Conservation (phyloP, 176 grass and related monocot species). For the Oryza meridionalis region DNA sequence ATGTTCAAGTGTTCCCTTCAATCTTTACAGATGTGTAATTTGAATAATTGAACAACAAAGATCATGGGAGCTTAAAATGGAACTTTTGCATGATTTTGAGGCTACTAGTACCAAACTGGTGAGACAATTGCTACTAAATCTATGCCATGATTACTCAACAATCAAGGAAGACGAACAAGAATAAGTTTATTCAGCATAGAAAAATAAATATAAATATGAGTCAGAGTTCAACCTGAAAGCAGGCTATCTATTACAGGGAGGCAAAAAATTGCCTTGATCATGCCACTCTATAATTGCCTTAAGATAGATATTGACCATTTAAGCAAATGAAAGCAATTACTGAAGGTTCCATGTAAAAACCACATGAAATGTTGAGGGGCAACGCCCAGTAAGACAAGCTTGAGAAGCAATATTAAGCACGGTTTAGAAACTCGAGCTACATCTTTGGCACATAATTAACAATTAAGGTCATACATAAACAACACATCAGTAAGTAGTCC, state of each 20-base stretch:
- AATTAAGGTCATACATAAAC: background rate
- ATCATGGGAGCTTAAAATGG: background rate
- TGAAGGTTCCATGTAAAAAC: conserved; percentile 1
- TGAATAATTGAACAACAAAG: background rate
- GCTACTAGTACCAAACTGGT: background rate
- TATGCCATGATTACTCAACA: background rate
- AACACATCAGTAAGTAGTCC: background rate
- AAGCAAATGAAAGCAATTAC: conserved; percentile 1
- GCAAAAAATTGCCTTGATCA: conserved; percentile 9
- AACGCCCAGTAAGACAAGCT: background rate
- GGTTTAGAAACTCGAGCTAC: background rate
- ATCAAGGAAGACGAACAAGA: background rate
- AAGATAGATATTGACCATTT: background rate
- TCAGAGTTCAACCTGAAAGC: background rate
- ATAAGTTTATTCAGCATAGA: background rate
- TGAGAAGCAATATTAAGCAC: background rate
- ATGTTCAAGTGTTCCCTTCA: background rate
- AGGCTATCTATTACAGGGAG: background rate
- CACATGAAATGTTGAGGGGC: background rate
- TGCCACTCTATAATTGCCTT: background rate
- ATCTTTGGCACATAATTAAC: background rate
- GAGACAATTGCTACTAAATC: background rate
- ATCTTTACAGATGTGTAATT: background rate
- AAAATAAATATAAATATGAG: background rate
- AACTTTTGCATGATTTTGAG: background rate